Base-by-base conservation (phyloP, 495 filamentous ascomycete species). In the Podospora didyma region DNA sequence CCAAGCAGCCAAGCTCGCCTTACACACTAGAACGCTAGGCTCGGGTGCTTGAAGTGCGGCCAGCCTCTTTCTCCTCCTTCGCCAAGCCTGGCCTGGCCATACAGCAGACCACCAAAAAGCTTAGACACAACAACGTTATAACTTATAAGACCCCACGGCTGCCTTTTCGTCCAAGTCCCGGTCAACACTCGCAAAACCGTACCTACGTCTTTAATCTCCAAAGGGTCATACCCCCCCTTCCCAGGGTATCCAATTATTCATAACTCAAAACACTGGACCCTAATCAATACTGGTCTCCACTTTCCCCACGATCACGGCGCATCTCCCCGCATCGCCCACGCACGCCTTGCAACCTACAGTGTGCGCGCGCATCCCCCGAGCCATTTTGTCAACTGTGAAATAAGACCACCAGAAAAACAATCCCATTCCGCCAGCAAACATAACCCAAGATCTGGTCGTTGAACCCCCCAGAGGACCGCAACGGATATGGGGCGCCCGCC, bases 401-500 rank as follows among this genome's bases (percentile, higher is more conserved):
- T 4, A 31, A 9, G 26, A 31, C 26, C 9, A 3, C 26, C 26
- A 31, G 26, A 31, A 31, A 31, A 31, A 3, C 26, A 4, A 3
- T 4, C 26, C 26, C 26, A 31, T n/a, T n/a, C n/a, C 26, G 9
- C 26, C 39, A 5, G 39, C 39, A 42, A n/a, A n/a, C n/a, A n/a
- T n/a, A n/a, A n/a, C n/a, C n/a, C n/a, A n/a, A n/a, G n/a, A n/a
- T n/a, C n/a, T n/a, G n/a, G n/a, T n/a, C n/a, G n/a, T n/a, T n/a
- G n/a, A 17, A 35, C 20, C 7, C 3, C 22, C 24, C 51, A 26
- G 34, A 14, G 24, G 55, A 39, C 55, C 31, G 59, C 53, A 22
- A 79, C 26, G 4, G 26, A 31, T 9, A 31, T 79, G 77, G 77
- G 75, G 26, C 71, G 66, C 11, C 72, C 76, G 53, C 77, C 77